A percentile compares a stretch with the other conserved stretches of the same genome.
Conservation (phyloP, 192 early-diverging fungal genomes). For the Lobosporangium transversale region DNA sequence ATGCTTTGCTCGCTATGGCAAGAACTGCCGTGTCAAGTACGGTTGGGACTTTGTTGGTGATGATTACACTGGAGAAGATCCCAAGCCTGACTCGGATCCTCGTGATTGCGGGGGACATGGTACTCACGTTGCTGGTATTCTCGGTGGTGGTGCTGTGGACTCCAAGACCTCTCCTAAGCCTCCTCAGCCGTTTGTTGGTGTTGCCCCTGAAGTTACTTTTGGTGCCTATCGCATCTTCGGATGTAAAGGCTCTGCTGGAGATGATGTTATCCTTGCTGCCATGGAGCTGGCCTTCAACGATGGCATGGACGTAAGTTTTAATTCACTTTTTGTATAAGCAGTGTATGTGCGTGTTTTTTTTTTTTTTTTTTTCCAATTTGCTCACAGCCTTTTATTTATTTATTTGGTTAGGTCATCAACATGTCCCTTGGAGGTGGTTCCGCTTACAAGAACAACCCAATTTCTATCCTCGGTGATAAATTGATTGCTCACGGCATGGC, state of each 20-base stretch:
- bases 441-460: slow-evolving; percentile 65
- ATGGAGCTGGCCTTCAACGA: slow-evolving; percentile 60
- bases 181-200: slow-evolving; percentile 55
- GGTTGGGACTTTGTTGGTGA: slow-evolving; percentile 72
- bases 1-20: slow-evolving; percentile 70
- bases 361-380: neutral
- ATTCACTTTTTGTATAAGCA: neutral
- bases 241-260: slow-evolving; percentile 58
- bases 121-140: slow-evolving; percentile 61
- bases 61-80: slow-evolving; percentile 56
- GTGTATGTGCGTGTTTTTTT: no score
- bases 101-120: slow-evolving; percentile 65
- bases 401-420: slow-evolving; percentile 64
- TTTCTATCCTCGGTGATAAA: slow-evolving; percentile 54
- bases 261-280: slow-evolving; percentile 67
- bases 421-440: slow-evolving; percentile 72
- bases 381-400: neutral
- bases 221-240: slow-evolving; percentile 75
- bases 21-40: slow-evolving; percentile 63
- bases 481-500: slow-evolving; percentile 62
- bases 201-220: slow-evolving; percentile 79
- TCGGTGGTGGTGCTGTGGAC: slow-evolving; percentile 54
- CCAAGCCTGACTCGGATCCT: slow-evolving; percentile 54
- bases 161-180: slow-evolving; percentile 19
- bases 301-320: slow-evolving; percentile 64